Evolutionary conservation across 2,329 filamentous ascomycete genomes (phyloP).

Genomic region (Coniochaeta sp.): DNA sequence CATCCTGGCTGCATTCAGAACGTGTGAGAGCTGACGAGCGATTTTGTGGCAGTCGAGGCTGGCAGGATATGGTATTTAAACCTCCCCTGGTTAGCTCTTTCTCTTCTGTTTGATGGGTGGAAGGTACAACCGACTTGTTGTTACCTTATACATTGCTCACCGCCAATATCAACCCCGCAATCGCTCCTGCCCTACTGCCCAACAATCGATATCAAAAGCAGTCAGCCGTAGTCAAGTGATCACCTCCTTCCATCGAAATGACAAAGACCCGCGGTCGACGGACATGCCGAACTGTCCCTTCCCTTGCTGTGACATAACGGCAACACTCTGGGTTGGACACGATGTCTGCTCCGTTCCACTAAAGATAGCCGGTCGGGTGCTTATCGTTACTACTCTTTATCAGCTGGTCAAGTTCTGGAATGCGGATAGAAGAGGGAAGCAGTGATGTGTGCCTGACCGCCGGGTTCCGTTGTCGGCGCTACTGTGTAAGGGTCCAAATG

Average conservation of each 20-base stretch:
- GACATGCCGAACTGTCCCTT: background rate
- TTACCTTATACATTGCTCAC: background rate
- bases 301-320: conserved; percentile 2
- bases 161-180: background rate
- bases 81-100: no score
- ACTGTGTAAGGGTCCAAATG: background rate
- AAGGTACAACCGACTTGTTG: background rate
- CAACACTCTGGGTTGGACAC: background rate
- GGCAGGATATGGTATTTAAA: background rate
- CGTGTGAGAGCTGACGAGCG: background rate
- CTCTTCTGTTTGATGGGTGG: background rate
- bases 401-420: background rate
- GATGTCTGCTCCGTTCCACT: background rate
- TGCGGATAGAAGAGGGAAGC: no score
- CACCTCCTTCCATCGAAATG: background rate
- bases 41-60: background rate
- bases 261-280: no score
- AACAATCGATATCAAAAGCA: background rate
- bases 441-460: no score
- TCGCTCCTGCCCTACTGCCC: background rate
- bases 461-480: conserved; percentile 2
- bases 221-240: background rate
- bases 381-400: background rate
- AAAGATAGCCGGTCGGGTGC: background rate
- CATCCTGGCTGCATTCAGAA: background rate